phyloP scores from a whole-genome alignment of 306 rosid species.

The Geum urbanum region DNA sequence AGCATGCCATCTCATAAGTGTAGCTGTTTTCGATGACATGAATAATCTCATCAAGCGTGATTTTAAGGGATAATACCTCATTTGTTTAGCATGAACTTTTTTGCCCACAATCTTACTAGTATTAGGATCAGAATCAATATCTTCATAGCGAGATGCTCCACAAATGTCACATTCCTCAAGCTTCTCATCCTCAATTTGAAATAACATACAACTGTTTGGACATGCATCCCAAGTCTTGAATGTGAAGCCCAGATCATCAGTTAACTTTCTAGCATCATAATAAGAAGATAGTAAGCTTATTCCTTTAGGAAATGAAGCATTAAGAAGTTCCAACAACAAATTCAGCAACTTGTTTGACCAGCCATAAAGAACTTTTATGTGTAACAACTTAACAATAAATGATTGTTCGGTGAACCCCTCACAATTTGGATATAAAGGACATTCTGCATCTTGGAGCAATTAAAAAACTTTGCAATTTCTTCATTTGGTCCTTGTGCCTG shows the following conservation, averaged over 20 bases:
- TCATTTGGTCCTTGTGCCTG: background rate
- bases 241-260: background rate
- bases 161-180: background rate
- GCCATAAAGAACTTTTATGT: background rate
- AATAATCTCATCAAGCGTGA: background rate
- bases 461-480: background rate
- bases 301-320: background rate
- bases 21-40: background rate
- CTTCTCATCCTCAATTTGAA: background rate
- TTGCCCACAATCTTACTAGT: background rate
- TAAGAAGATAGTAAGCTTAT: background rate
- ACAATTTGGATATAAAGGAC: background rate
- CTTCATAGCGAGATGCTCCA: background rate
- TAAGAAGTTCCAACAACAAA: background rate
- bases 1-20: background rate
- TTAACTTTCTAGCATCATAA: background rate
- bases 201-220: background rate
- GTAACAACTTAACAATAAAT: background rate
- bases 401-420: background rate
- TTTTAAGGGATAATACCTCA: background rate
- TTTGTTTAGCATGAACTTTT: background rate
- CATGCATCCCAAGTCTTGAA: slow-evolving; percentile 10
- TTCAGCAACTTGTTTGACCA: background rate
- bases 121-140: background rate
- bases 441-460: background rate